Evolutionary conservation across 2,329 filamentous ascomycete genomes (phyloP), one percentile per base, ranked within the genome.

Genomic region (Talaromyces sp.): DNA sequence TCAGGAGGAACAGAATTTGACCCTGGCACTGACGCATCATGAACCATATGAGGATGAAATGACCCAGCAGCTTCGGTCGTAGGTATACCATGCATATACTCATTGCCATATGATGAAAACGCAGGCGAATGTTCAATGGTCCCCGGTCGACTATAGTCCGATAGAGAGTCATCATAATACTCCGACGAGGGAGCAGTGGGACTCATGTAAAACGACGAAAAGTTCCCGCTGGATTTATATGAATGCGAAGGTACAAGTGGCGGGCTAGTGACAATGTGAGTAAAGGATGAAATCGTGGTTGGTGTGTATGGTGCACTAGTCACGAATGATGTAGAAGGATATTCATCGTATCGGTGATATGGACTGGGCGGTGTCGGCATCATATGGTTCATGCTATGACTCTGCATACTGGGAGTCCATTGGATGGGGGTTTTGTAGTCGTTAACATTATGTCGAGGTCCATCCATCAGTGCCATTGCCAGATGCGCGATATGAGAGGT

Each of bases 401-500:
- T 31, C 1, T 67, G 70, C 19, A 72, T 69, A 0, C 7, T 53
- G 1, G 52, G 57, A 17, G 72, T 72, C 85, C 85, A 89, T 50
- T 87, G 85, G 78, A 89, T 85, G 63, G 86, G 83, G 36, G 77
- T 79, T 64, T 86, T 84, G 73, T 91, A 91, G 65, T 86, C 84
- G 58, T 79, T 77, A 57, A 89, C 84, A 48, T 85, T 84, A 64
- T 89, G 82, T 57, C 88, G 84, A 17, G 89, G 87, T 61, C 86
- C 86, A 64, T 89, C 84, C 84, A 91, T 89, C 43, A 91, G 78
- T 5, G 79, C 77, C 61, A 89, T 73, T 10, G 86, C 84, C 31
- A 85, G 83, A 66, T 85, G 82, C 41, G 82, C 73, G 25, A 84
- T 82, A 15, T 79, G 79, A 57, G 84, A 81, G 59, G 81, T 77